Evolutionary conservation across 1,284 basidiomycete species (phyloP).

Genomic region (Trametes pubescens): DNA sequence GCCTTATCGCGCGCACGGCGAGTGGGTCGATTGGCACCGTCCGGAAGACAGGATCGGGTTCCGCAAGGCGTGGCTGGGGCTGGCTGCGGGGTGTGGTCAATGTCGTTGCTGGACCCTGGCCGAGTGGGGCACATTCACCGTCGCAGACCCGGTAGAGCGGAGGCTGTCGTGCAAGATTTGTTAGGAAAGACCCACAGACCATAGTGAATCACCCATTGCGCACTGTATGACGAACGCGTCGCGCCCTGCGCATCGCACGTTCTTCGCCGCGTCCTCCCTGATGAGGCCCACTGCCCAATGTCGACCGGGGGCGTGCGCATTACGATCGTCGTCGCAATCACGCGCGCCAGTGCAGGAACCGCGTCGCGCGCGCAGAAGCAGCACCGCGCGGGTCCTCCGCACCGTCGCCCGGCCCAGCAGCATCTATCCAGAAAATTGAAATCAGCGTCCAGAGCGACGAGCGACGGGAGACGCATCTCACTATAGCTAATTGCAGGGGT

Average conservation of each 20-base stretch:
- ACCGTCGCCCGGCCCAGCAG: constrained; percentile 4
- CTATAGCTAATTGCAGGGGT: background rate
- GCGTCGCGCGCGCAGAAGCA: constrained; percentile 1
- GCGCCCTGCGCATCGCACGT: constrained; percentile 13
- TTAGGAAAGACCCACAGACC: background rate
- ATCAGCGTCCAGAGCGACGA: background rate
- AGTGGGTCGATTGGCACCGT: constrained; percentile 2
- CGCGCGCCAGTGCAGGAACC: constrained; percentile 21
- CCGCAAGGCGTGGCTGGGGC: constrained; percentile 1
- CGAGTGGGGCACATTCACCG: background rate
- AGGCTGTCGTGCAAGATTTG: constrained; percentile 1
- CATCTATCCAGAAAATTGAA: background rate
- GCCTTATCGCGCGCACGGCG: constrained; percentile 13
- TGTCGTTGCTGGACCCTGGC: constrained; percentile 1
- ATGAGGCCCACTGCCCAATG: constrained; percentile 1
- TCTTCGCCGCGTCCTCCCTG: constrained; percentile 2
- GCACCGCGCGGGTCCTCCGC: constrained; percentile 9
- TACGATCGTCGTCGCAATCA: constrained; percentile 14
- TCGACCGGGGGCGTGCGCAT: constrained; percentile 10
- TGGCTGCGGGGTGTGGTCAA: background rate
- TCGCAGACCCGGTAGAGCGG: constrained; percentile 4
- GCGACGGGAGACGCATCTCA: background rate
- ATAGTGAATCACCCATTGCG: background rate
- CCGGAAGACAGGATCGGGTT: constrained; percentile 15
- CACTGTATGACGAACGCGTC: background rate